Evolutionary conservation across 352 stramenopile genomes (phyloP).

Genomic region (Pythium grandisporangium): DNA sequence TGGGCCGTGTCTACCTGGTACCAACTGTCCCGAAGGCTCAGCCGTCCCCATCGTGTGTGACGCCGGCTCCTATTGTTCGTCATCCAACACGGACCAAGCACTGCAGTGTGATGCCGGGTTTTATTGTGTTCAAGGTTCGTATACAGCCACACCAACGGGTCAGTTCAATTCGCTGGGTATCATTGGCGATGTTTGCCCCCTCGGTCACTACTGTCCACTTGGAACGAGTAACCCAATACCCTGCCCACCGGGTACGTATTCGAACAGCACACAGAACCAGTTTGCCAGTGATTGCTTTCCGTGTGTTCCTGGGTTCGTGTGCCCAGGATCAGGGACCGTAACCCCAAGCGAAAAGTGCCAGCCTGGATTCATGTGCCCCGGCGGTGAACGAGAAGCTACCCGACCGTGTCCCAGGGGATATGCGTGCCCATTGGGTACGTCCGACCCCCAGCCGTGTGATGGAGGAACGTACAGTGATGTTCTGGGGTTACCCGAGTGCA

Average conservation of each 20-base stretch:
- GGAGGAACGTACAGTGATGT: slow-evolving; percentile 59
- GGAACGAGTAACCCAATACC: slow-evolving; percentile 76
- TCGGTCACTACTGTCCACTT: slow-evolving; percentile 69
- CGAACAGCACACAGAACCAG: slow-evolving; percentile 49
- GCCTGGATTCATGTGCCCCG: slow-evolving; percentile 46
- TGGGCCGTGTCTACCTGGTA: slow-evolving; percentile 72
- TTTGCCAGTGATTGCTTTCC: slow-evolving; percentile 50
- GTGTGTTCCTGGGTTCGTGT: slow-evolving; percentile 58
- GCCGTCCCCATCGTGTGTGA: slow-evolving; percentile 75
- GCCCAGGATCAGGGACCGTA: slow-evolving; percentile 37
- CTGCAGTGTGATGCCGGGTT: slow-evolving; percentile 71
- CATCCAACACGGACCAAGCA: slow-evolving; percentile 60
- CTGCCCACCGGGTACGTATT: slow-evolving; percentile 67
- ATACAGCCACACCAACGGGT: slow-evolving; percentile 57
- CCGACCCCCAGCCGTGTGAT: slow-evolving; percentile 38
- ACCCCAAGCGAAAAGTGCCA: slow-evolving; percentile 38
- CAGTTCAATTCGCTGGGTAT: slow-evolving; percentile 60
- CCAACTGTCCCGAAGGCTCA: slow-evolving; percentile 84
- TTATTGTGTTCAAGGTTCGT: slow-evolving; percentile 85
- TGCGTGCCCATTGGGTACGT: slow-evolving; percentile 68
- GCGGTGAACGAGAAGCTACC: slow-evolving; percentile 40
- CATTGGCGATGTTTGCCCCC: slow-evolving; percentile 64
- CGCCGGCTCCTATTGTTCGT: slow-evolving; percentile 70
- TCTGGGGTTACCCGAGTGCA: slow-evolving; percentile 40
- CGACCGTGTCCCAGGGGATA: slow-evolving; percentile 48